phyloP scores from a whole-genome alignment of 179 eudicot genomes.

The Spinacia oleracea region DNA sequence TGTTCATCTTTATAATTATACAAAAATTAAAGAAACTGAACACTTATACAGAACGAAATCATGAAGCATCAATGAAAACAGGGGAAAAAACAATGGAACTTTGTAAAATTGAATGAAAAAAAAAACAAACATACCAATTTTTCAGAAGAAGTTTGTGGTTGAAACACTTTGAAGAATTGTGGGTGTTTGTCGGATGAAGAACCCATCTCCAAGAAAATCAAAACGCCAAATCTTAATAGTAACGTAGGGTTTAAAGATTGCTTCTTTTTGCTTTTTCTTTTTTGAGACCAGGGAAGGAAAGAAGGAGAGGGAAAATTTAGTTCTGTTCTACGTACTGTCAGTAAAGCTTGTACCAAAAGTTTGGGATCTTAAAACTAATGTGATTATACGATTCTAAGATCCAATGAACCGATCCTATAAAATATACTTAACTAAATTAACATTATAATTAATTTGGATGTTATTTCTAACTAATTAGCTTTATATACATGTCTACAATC shows the following conservation, averaged over 20 bases:
- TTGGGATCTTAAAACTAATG: background rate
- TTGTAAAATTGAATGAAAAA: background rate
- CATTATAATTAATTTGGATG: too few species aligned
- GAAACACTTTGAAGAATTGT: conserved; percentile 24
- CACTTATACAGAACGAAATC: background rate
- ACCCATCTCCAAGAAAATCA: conserved; percentile 8
- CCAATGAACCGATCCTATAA: background rate
- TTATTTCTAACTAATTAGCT: background rate
- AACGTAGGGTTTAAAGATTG: background rate
- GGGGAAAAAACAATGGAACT: background rate
- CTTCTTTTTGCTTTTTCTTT: too few species aligned
- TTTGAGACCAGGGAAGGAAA: too few species aligned
- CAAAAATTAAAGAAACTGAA: background rate
- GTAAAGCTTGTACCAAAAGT: too few species aligned
- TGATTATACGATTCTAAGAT: background rate
- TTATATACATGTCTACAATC: too few species aligned
- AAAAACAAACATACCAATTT: conserved; percentile 21
- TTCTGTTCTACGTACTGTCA: too few species aligned
- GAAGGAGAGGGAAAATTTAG: too few species aligned
- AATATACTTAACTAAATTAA: too few species aligned
- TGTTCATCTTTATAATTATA: too few species aligned
- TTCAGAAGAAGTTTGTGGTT: conserved; percentile 15
- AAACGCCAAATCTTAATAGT: background rate
- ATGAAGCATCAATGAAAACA: too few species aligned
- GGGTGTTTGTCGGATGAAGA: background rate